Percentiles rank a stretch among this genome's conserved stretches.
These are phyloP conservation scores for Lyophyllum shimeji DNA, from an alignment of 768 basidiomycete genomes.

Conservation along the genomic window DNA sequence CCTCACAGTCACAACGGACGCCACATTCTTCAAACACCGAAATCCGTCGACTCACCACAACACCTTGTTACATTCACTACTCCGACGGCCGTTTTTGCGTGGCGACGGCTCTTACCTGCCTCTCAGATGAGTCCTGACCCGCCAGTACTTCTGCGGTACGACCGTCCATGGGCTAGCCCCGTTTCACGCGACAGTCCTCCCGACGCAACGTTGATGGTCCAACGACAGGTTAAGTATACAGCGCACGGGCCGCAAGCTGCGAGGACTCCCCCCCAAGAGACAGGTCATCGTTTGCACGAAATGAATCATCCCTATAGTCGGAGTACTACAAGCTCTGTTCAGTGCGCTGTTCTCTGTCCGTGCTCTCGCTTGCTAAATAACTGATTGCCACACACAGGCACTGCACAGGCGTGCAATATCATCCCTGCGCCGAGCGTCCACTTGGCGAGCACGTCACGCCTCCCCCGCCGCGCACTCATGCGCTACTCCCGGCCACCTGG, in stretches of 20 bases:
- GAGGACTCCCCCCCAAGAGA: background rate
- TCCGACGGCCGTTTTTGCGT: conserved; percentile 44
- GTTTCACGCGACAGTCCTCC: background rate
- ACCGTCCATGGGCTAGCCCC: background rate
- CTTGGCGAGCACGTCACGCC: background rate
- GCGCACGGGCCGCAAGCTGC: background rate
- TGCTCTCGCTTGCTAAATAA: background rate
- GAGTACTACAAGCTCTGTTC: background rate
- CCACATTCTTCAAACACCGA: background rate
- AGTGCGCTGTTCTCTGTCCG: background rate
- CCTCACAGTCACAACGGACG: background rate
- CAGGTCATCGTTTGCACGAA: background rate
- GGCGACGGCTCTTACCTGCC: conserved; percentile 45
- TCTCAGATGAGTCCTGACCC: conserved; percentile 42
- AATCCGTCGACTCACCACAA: background rate
- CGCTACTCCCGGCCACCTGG: background rate
- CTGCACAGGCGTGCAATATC: background rate
- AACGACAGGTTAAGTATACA: background rate
- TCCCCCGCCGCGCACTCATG: background rate
- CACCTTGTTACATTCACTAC: conserved; percentile 40
- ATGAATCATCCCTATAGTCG: background rate
- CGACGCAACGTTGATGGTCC: background rate
- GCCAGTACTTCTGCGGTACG: conserved; percentile 31
- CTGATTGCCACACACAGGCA: background rate
- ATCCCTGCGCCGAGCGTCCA: background rate